Evolutionary conservation across 2,329 filamentous ascomycete species (phyloP).

Genomic region (Boeremia exigua): DNA sequence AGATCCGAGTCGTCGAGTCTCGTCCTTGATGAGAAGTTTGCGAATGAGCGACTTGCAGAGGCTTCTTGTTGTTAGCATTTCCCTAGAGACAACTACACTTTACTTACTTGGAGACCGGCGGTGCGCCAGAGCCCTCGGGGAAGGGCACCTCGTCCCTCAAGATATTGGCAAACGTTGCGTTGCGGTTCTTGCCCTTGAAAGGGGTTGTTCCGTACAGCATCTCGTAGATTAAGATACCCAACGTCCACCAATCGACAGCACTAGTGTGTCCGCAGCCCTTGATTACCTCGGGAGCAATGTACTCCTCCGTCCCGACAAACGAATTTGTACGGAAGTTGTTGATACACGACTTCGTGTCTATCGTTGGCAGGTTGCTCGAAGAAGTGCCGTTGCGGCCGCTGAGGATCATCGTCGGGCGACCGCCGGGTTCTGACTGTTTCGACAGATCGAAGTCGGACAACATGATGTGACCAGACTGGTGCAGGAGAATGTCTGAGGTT

Average conservation of each 20-base stretch:
- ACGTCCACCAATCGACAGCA: constrained; percentile 98
- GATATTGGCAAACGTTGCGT: constrained; percentile 98
- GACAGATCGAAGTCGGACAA: constrained; percentile 98
- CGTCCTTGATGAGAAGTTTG: constrained; percentile 97
- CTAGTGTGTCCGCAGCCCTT: constrained; percentile 98
- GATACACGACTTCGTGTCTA: constrained; percentile 98
- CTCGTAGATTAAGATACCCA: constrained; percentile 96
- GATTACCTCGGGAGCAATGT: constrained; percentile 98
- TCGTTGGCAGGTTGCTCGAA: constrained; percentile 87
- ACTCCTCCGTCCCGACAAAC: constrained; percentile 98
- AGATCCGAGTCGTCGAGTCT: constrained; percentile 89
- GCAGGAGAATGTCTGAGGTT: constrained; percentile 83
- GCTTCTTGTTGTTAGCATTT: constrained; percentile 58
- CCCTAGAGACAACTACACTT: constrained; percentile 22
- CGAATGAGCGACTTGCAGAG: constrained; percentile 96
- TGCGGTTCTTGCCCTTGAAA: constrained; percentile 99
- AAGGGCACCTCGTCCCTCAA: constrained; percentile 94
- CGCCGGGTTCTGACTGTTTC: constrained; percentile 94
- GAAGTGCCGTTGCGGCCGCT: constrained; percentile 78
- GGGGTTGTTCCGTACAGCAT: constrained; percentile 99
- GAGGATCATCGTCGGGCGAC: constrained; percentile 97
- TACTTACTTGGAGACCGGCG: constrained; percentile 88
- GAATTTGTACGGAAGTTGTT: constrained; percentile 98
- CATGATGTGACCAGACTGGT: constrained; percentile 99
- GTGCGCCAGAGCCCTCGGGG: constrained; percentile 82